phyloP scores from a whole-genome alignment of 345 rosid species.

The Raphanus sativus region DNA sequence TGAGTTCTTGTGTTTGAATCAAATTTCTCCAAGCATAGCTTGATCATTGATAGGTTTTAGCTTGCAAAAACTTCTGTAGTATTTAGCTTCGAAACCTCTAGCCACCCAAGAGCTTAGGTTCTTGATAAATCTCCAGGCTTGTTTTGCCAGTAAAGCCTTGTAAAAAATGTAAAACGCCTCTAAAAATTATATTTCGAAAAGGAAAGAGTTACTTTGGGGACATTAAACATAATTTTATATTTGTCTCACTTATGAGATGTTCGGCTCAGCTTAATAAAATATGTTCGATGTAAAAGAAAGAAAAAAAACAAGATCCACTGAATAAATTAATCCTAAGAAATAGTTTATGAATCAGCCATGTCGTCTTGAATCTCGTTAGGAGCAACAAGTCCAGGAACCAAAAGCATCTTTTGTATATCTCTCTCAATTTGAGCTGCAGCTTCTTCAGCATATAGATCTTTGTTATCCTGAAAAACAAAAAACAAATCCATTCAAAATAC shows the following conservation, averaged over 20 bases:
- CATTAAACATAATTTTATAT: not conserved
- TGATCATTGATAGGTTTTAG: no score
- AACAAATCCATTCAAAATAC: not conserved
- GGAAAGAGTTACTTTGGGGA: not conserved
- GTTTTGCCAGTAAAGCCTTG: no score
- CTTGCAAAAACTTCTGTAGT: no score
- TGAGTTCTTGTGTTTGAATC: no score
- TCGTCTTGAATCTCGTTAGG: conserved; percentile 77
- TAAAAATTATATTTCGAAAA: not conserved
- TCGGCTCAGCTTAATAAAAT: not conserved
- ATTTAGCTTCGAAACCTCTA: no score
- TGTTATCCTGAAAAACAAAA: conserved; percentile 57
- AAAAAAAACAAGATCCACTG: not conserved
- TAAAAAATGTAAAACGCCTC: not conserved
- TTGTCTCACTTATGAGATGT: not conserved
- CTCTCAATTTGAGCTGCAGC: conserved; percentile 68
- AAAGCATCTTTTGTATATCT: conserved; percentile 67
- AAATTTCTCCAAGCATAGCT: no score
- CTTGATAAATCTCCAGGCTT: no score
- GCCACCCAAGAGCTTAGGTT: no score
- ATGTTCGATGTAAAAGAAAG: not conserved
- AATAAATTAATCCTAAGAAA: not conserved
- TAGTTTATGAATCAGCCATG: conserved; percentile 47
- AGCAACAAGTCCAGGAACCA: conserved; percentile 73
- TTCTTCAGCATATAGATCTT: conserved; percentile 75